Evolutionary conservation across 1,284 basidiomycete genomes (phyloP), one percentile per base, ranked within the genome.

Genomic region (Calocybe gambosa): DNA sequence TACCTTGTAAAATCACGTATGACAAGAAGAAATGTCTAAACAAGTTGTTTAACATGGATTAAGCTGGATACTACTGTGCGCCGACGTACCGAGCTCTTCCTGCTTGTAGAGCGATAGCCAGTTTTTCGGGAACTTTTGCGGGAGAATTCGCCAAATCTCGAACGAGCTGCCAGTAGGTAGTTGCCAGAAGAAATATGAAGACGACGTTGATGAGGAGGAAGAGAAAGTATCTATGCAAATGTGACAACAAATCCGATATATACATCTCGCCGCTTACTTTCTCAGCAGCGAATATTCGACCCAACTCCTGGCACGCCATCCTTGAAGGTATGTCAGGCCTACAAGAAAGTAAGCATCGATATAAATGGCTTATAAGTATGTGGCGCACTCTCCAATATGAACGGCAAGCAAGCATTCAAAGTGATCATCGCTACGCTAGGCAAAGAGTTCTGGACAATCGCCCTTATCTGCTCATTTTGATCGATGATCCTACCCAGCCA

Each of bases 151-250:
- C 89, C 39, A 95, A 71, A 60, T 95, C 92, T 35, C 82, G 81
- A 3, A 93, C 79, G 13, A 96, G 79, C 39, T 90, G 86, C 82
- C 86, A 90, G 59, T 93, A 93, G 0, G 93, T 93, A 40, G 83
- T 87, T 0, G 91, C 89, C 38, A 95, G 71, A 9, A 98, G 77
- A 70, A 97, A 97, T 54, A 97, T 92, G 67, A 98, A 96, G 25
- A 99, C 85, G 36, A 97, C 94, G 54, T 94, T 94, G 63, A 93
- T 75, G 49, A 99, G 76, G 0, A 99, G 76, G 71, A 97, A 97
- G 37, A 99, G 73, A 59, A 96, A 92, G 62, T 96, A 93, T 75
- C 90, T 93, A 55, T 10, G 35, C 34, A 23, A 15, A 13, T 18
- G 19, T 50, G 39, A 45, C 35, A 50, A 39, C 42, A 10, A 12